These are phyloP conservation scores for Bondarzewia mesenterica DNA, from an alignment of 1,284 basidiomycete species.

Conservation along the genomic window DNA sequence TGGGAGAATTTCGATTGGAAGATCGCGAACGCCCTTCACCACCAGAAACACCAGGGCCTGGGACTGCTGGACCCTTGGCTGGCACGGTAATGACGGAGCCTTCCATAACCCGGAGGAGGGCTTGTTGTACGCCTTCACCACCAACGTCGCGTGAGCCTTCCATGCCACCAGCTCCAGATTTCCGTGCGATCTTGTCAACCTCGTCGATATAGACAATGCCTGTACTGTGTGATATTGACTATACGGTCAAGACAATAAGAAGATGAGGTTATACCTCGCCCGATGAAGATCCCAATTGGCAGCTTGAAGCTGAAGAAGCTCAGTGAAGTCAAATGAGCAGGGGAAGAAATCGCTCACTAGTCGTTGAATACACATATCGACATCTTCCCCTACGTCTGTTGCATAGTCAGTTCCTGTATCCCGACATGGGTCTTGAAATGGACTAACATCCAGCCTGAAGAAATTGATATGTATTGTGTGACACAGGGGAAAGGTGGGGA, in stretches of 20 bases:
- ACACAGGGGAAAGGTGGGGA: conserved; percentile 5
- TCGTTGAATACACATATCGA: conserved; percentile 82
- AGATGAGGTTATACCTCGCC: conserved; percentile 43
- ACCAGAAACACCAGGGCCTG: conserved; percentile 31
- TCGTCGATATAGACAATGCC: conserved; percentile 97
- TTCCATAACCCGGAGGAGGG: conserved; percentile 88
- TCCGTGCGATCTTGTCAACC: conserved; percentile 86
- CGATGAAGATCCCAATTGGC: conserved; percentile 82
- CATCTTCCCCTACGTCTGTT: conserved; percentile 89
- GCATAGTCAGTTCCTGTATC: neutral
- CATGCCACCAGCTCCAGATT: conserved; percentile 46
- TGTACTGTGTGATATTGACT: conserved; percentile 38
- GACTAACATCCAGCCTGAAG: conserved; percentile 60
- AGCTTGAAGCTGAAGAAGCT: conserved; percentile 59
- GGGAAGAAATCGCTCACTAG: conserved; percentile 38
- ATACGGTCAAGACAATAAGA: neutral
- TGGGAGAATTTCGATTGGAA: conserved; percentile 22
- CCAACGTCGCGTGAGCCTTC: conserved; percentile 86
- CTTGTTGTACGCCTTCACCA: conserved; percentile 94
- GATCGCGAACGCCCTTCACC: conserved; percentile 39
- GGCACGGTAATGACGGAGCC: conserved; percentile 80
- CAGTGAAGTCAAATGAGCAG: neutral
- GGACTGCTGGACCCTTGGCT: conserved; percentile 52
- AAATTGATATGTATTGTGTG: conserved; percentile 6
- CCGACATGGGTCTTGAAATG: neutral